A percentile compares a stretch with the other conserved stretches of the same genome.
These are phyloP conservation scores for Aotearoamyces nothofagi DNA, from an alignment of 2,329 filamentous ascomycete genomes.

Conservation along the genomic window DNA sequence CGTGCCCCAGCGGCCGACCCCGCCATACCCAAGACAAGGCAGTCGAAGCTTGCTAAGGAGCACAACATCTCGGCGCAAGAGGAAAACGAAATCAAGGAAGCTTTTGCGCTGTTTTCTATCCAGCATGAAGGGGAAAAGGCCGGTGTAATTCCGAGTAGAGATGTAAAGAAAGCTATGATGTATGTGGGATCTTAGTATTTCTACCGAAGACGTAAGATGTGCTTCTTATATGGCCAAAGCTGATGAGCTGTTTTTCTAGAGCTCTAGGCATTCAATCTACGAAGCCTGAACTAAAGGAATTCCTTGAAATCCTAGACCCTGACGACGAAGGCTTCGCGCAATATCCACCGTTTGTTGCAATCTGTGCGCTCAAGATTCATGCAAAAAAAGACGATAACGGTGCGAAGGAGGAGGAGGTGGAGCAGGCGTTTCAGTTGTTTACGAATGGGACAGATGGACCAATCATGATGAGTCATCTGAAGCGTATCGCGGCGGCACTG, in stretches of 20 bases:
- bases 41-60: conserved; percentile 84
- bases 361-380: conserved; percentile 77
- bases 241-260: no score
- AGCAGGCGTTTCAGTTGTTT: conserved; percentile 73
- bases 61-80: conserved; percentile 73
- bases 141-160: conserved; percentile 26
- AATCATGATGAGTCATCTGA: conserved; percentile 71
- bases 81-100: conserved; percentile 82
- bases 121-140: conserved; percentile 58
- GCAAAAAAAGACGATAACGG: conserved; percentile 33
- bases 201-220: no score
- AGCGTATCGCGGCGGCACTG: conserved; percentile 63
- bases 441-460: conserved; percentile 40
- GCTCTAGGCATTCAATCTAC: conserved; percentile 66
- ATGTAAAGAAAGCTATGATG: conserved; percentile 57
- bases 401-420: conserved; percentile 50
- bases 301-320: conserved; percentile 71
- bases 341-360: conserved; percentile 71
- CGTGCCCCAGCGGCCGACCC: conserved; percentile 10
- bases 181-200: conserved; percentile 32
- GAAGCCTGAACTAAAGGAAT: conserved; percentile 55
- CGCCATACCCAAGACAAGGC: conserved; percentile 33
- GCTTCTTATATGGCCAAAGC: no score
- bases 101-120: conserved; percentile 68
- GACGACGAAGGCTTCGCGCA: conserved; percentile 62